A percentile compares a stretch with the other conserved stretches of the same genome.
These are phyloP conservation scores for Posidonia australis DNA, from an alignment of 106 monocot genomes.

Conservation along the genomic window DNA sequence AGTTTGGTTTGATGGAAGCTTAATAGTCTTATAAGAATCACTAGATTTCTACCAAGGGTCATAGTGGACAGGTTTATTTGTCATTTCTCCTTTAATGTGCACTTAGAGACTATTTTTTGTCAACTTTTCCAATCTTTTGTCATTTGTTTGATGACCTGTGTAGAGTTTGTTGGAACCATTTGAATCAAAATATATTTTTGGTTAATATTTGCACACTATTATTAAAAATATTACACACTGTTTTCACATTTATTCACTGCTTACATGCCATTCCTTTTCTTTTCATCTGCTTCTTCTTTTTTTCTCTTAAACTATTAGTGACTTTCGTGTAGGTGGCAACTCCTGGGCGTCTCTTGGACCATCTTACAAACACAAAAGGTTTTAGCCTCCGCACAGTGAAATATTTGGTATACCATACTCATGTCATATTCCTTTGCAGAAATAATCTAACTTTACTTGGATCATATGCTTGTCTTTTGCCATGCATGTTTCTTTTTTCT, in stretches of 20 bases:
- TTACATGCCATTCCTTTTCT: neutral
- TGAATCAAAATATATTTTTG: too few species aligned
- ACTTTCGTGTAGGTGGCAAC: slow-evolving; percentile 64
- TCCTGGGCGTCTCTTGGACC: slow-evolving; percentile 93
- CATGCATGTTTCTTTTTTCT: neutral
- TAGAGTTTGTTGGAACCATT: too few species aligned
- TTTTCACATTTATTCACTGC: too few species aligned
- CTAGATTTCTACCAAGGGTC: too few species aligned
- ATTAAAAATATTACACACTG: too few species aligned
- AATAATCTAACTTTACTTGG: neutral
- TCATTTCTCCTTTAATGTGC: too few species aligned
- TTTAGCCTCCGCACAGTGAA: slow-evolving; percentile 83
- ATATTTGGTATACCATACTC: slow-evolving; percentile 52
- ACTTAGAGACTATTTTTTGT: too few species aligned
- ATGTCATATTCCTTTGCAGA: neutral
- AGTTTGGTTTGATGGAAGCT: neutral
- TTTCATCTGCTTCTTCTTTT: neutral
- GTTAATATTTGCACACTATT: too few species aligned
- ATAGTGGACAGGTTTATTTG: too few species aligned
- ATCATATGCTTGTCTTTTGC: neutral
- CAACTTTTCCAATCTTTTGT: too few species aligned
- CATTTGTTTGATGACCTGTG: too few species aligned
- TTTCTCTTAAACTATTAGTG: neutral
- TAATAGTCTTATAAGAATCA: too few species aligned
- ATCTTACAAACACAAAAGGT: slow-evolving; percentile 90